A percentile compares a stretch with the other conserved stretches of the same genome.
These are phyloP conservation scores for Boletus rex-veris DNA, from an alignment of 768 basidiomycete genomes.

Conservation along the genomic window DNA sequence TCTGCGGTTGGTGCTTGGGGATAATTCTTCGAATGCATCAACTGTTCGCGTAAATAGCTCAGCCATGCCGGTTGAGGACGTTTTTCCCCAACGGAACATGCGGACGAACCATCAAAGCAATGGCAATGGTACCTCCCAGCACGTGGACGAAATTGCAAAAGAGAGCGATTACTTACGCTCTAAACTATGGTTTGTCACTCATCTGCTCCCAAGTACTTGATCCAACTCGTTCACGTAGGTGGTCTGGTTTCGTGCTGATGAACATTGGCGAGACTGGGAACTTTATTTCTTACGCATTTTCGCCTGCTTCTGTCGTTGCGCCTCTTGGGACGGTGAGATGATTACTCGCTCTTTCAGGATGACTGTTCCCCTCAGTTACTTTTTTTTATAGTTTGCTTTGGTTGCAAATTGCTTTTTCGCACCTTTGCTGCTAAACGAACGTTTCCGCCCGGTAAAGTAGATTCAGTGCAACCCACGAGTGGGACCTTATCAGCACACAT, in stretches of 20 bases:
- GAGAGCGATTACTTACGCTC: conserved; percentile 81
- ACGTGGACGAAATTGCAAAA: conserved; percentile 35
- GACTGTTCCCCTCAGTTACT: not conserved
- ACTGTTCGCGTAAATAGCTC: not conserved
- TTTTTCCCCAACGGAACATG: conserved; percentile 25
- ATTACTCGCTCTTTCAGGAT: conserved; percentile 1
- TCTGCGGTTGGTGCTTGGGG: conserved; percentile 16
- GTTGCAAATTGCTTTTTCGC: conserved; percentile 95
- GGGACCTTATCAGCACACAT: conserved; percentile 10
- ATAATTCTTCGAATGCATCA: conserved; percentile 2
- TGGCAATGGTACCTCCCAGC: conserved; percentile 13
- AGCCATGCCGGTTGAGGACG: conserved; percentile 39
- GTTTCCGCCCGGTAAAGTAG: conserved; percentile 65
- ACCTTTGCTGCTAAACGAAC: conserved; percentile 78
- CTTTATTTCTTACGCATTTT: conserved; percentile 87
- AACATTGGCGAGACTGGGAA: conserved; percentile 89
- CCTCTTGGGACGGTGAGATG: conserved; percentile 85
- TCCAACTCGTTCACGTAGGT: conserved; percentile 48
- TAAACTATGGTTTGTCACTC: conserved; percentile 65
- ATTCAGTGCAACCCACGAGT: conserved; percentile 3
- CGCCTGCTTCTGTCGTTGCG: conserved; percentile 90
- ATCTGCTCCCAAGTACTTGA: not conserved
- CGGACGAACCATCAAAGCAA: conserved; percentile 5
- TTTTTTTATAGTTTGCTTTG: conserved; percentile 69
- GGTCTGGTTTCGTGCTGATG: conserved; percentile 86